Evolutionary conservation across 371 early-diverging fungal genomes (phyloP).

Genomic region (Lichtheimia ramosa): DNA sequence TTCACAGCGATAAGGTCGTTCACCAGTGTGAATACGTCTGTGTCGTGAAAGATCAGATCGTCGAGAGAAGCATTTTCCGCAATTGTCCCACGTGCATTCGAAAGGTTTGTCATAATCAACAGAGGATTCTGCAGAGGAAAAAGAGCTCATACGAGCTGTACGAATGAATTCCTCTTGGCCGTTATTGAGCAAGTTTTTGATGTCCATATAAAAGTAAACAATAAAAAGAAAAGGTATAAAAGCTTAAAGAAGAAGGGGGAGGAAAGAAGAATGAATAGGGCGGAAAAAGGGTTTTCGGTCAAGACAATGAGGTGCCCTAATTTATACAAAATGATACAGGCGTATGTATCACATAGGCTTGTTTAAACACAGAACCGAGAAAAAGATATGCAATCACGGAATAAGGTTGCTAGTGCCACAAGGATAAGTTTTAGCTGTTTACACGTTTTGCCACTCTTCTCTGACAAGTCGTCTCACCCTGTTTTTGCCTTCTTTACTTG

Average conservation of each 20-base stretch:
- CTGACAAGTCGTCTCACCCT: too few relatives aligned
- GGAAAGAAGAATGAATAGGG: constrained; percentile 13
- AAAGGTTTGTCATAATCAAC: constrained; percentile 52
- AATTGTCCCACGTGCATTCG: constrained; percentile 66
- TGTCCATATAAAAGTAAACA: constrained; percentile 35
- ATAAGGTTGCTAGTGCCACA: constrained; percentile 2
- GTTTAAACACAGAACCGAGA: not conserved
- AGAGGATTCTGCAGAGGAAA: constrained; percentile 12
- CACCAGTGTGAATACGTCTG: constrained; percentile 75
- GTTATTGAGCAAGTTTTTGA: constrained; percentile 45
- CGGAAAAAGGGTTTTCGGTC: not conserved
- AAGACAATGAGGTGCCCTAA: constrained; percentile 1
- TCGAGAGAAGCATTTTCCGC: constrained; percentile 74
- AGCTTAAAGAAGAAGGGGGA: constrained; percentile 12
- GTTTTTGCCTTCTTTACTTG: too few relatives aligned
- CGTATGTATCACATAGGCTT: not conserved
- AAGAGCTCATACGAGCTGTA: constrained; percentile 3
- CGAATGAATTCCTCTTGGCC: constrained; percentile 9
- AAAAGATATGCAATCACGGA: constrained; percentile 1
- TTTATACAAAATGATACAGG: constrained; percentile 2
- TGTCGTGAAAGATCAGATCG: constrained; percentile 81
- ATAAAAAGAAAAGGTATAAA: constrained; percentile 7
- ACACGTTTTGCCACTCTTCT: too few relatives aligned
- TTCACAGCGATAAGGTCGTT: constrained; percentile 68
- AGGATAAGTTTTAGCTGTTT: not conserved